Conservation (phyloP, 1,284 basidiomycete species). For the Ustilago trichophora region DNA sequence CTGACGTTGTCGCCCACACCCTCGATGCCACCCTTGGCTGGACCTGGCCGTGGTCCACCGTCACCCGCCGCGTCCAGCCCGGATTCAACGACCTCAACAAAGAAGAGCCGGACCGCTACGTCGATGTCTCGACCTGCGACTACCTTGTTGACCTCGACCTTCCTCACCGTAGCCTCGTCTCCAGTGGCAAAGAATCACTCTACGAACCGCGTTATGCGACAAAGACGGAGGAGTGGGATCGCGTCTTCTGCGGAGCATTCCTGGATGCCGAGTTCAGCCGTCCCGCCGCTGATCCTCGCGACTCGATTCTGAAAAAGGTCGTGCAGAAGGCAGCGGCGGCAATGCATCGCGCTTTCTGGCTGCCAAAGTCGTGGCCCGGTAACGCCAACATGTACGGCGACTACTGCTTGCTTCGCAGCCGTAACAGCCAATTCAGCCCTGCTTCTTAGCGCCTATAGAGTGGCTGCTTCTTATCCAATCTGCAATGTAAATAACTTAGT, state of each 20-base stretch:
- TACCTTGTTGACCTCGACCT: constrained; percentile 60
- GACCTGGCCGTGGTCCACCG: constrained; percentile 62
- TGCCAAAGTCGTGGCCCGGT: constrained; percentile 45
- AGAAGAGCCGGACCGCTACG: constrained; percentile 82
- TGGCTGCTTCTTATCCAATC: no score
- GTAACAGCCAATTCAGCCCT: constrained; percentile 13
- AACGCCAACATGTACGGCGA: constrained; percentile 51
- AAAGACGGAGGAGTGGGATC: constrained; percentile 37
- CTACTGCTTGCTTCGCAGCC: constrained; percentile 53
- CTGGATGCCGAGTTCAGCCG: constrained; percentile 56
- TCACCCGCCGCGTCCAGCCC: constrained; percentile 74
- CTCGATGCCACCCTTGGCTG: constrained; percentile 69
- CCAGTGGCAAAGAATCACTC: constrained; percentile 1
- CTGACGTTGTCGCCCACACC: neutral
- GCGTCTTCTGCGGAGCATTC: constrained; percentile 52
- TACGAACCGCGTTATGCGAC: constrained; percentile 50
- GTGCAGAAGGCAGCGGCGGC: constrained; percentile 17
- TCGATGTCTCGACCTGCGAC: constrained; percentile 67
- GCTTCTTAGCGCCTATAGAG: no score
- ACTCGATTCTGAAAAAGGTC: constrained; percentile 1
- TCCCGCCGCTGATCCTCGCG: constrained; percentile 10
- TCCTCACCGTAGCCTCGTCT: constrained; percentile 32
- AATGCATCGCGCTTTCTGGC: constrained; percentile 53
- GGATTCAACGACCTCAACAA: constrained; percentile 88
- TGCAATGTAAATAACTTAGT: no score